Base-by-base conservation (phyloP, 192 early-diverging fungal genomes). In the Geranomyces variabilis region DNA sequence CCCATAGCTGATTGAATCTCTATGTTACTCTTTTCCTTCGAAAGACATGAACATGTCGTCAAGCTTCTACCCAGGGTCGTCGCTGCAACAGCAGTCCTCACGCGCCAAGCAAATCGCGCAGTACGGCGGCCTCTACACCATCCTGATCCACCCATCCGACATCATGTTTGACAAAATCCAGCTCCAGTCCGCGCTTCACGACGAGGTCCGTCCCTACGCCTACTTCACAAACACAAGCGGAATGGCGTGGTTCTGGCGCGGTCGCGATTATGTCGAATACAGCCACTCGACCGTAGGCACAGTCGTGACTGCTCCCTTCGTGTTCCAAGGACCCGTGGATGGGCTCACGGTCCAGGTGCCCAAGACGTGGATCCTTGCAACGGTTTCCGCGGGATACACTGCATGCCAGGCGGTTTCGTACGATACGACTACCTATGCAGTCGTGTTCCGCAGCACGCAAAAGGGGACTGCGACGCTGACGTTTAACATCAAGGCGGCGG, bases 91-190 rank as follows among this genome's bases (percentile, higher is more conserved):
- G 29, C 58, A 60, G 17, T 60, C 24, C 58, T 28, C 17, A 17
- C 58, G 58, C 24, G 58, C 58, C 28, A 26, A 17, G 15, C 58
- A 60, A 34, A 60, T 60, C 29, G 58, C 58, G 7, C 22, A 33
- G 17, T 60, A 60, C 58, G 58, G 58, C 15, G 58, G 58, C 8
- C 22, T 60, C 58, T 60, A 30, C 29, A 30, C 7, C 58, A 60
- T 60, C 58, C 29, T 60, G 7, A 60, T 60, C 58, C 58, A 60
- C 31, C 58, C 58, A 19, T 60, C 58, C 58, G 58, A 60, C 31
- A 19, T 60, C 9, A 60, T 60, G 58, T 60, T 60, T 28, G 58
- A 60, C 58, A 60, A 60, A 26, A 28, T 60, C 58, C 58, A 60
- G 31, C 29, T 60, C 58, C 58, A 60, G 31, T 28, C 24, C 58